Evolutionary conservation across 164 flowering plant genomes (phyloP).

Genomic region (Houttuynia cordata): DNA sequence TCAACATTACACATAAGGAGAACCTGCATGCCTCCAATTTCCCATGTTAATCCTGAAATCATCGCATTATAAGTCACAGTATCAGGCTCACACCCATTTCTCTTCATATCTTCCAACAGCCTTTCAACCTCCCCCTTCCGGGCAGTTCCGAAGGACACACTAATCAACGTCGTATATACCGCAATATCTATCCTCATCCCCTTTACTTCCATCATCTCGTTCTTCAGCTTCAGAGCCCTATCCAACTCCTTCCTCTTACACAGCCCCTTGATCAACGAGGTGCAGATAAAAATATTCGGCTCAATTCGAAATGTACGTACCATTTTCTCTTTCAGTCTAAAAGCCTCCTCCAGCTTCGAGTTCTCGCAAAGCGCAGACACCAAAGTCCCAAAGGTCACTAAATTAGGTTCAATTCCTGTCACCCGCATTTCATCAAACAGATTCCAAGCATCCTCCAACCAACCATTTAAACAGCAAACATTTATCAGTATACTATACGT

Average conservation of each 20-base stretch:
- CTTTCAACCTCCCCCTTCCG: slow-evolving; percentile 33
- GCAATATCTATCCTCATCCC: slow-evolving; percentile 29
- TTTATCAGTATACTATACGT: slow-evolving; percentile 67
- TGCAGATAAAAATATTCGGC: slow-evolving; percentile 33
- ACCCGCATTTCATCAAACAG: slow-evolving; percentile 61
- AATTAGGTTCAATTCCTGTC: slow-evolving; percentile 36
- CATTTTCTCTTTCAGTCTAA: slow-evolving; percentile 51
- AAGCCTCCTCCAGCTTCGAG: slow-evolving; percentile 35
- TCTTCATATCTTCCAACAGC: slow-evolving; percentile 48
- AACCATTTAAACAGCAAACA: slow-evolving; percentile 19
- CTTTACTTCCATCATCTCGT: slow-evolving; percentile 34
- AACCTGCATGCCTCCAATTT: no score
- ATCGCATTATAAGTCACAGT: slow-evolving; percentile 52
- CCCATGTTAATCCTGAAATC: slow-evolving; percentile 37
- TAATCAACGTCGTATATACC: slow-evolving; percentile 48
- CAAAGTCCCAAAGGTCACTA: slow-evolving; percentile 51
- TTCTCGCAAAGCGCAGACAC: slow-evolving; percentile 33
- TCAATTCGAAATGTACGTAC: slow-evolving; percentile 17
- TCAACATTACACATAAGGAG: no score
- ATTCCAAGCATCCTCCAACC: slow-evolving; percentile 30
- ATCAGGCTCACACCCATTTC: slow-evolving; percentile 40
- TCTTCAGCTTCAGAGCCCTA: slow-evolving; percentile 45
- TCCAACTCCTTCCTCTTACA: slow-evolving; percentile 32
- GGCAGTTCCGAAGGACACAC: slow-evolving; percentile 37
- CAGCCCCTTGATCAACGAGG: slow-evolving; percentile 52